phyloP scores from a whole-genome alignment of 345 rosid genomes.

The Noccaea caerulescens region DNA sequence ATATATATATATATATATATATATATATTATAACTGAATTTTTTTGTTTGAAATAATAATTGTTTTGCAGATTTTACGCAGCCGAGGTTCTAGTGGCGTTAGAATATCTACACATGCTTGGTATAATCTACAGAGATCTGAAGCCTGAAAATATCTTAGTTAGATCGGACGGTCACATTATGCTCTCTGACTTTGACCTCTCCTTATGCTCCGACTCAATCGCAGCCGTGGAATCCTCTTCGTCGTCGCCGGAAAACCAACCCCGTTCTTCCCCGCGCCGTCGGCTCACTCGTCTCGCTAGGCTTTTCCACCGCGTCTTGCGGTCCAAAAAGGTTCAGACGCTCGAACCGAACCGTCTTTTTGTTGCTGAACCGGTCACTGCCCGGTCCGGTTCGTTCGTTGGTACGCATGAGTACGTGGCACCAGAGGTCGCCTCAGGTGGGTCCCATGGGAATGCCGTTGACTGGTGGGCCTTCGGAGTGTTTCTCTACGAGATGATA shows the following conservation, averaged over 20 bases:
- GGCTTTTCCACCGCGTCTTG: conserved; percentile 57
- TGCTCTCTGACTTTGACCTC: conserved; percentile 96
- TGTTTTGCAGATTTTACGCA: conserved; percentile 72
- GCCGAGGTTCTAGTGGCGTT: conserved; percentile 91
- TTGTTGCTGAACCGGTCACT: conserved; percentile 92
- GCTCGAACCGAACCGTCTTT: conserved; percentile 51
- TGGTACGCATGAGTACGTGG: conserved; percentile 95
- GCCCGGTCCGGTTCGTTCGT: conserved; percentile 92
- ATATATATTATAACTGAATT: too few relatives aligned
- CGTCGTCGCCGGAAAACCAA: conserved; percentile 51
- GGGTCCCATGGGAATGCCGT: conserved; percentile 91
- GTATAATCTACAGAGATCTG: conserved; percentile 90
- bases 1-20: too few relatives aligned
- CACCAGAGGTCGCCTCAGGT: conserved; percentile 94
- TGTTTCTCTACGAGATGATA: conserved; percentile 82
- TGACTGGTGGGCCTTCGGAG: conserved; percentile 97
- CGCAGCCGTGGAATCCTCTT: conserved; percentile 81
- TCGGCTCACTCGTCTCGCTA: conserved; percentile 46
- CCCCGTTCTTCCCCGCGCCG: conserved; percentile 44
- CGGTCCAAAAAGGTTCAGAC: conserved; percentile 72
- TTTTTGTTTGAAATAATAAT: background rate
- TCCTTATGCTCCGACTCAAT: conserved; percentile 77
- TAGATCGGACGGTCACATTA: conserved; percentile 96
- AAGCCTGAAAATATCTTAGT: conserved; percentile 94
- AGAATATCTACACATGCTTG: conserved; percentile 95